Evolutionary conservation across 73 alveolate species (phyloP), one percentile per base, ranked within the genome.

Genomic region (Diophrys appendiculata): DNA sequence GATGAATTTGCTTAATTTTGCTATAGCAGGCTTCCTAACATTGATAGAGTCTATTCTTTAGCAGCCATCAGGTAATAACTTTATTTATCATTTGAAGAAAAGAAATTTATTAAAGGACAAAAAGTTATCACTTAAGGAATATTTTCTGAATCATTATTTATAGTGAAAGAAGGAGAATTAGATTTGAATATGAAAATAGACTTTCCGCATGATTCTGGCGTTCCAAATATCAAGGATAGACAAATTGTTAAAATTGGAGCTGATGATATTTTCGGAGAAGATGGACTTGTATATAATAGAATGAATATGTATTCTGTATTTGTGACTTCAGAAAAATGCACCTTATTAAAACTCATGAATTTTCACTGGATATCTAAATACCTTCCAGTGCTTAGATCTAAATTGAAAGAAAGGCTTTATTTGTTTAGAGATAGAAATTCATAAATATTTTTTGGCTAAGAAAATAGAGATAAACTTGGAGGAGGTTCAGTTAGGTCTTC

Each of bases 241-340:
- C 43, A 43, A 67, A 29, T 67, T 26, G 52, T 25, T n/a, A 25
- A n/a, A 3, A 25, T 67, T 3, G 75, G 54, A 3, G 29, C 54
- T 3, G 75, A 54, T n/a, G 75, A 67, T 3, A 3, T 26, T 24
- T 5, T 67, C 29, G 75, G 75, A 31, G 75, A 67, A 5, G 75
- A 67, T 2, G 24, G 24, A 1, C 53, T 67, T 5, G 52, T 67
- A 25, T 67, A 25, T 28, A 5, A 29, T 3, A 23, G 53, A 23
- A 43, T 54, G 24, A 67, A 29, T 67, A 11, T 31, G 1, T 67
- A 25, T 54, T 23, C 75, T 26, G 75, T 31, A 8, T 2, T 3
- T 3, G 75, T 29, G 27, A 23, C 5, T 11, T 43, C 60, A 43
- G 60, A 43, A 18, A 43, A 43, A 18, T 43, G 60, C 18, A 18